Percentiles rank a stretch among this genome's conserved stretches.
These are phyloP conservation scores for Pseudogymnoascus sp. DNA, from an alignment of 2,329 filamentous ascomycete species.

Conservation along the genomic window DNA sequence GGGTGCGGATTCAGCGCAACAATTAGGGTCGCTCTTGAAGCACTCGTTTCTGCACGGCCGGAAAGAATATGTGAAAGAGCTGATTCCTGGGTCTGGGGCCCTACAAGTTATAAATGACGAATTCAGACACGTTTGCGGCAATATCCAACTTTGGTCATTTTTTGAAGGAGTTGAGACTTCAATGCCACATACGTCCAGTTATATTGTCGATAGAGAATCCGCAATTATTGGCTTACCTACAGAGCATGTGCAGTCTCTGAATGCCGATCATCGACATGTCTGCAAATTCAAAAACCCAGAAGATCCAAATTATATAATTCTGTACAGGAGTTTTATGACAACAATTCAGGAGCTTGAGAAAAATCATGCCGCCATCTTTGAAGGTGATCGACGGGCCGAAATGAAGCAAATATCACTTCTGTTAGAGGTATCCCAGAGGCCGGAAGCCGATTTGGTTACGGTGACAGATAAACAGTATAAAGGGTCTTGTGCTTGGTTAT, in stretches of 20 bases:
- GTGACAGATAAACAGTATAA: no score
- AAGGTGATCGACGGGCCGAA: no score
- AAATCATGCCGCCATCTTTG: no score
- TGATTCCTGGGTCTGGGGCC: not conserved
- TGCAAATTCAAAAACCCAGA: constrained; percentile 26
- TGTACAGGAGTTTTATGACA: no score
- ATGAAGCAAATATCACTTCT: no score
- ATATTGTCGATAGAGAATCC: no score
- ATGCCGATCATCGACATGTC: constrained; percentile 27
- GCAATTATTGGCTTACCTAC: no score
- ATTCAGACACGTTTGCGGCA: not conserved
- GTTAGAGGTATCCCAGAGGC: no score
- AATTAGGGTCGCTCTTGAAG: not conserved
- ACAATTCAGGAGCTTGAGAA: no score
- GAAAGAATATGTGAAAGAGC: not conserved
- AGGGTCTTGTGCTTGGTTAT: no score
- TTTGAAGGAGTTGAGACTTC: not conserved
- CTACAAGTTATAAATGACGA: not conserved
- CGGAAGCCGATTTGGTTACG: no score
- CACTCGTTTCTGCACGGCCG: not conserved
- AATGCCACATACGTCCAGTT: no score
- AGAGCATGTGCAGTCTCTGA: constrained; percentile 15
- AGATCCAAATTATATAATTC: constrained; percentile 23
- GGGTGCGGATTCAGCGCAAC: not conserved
- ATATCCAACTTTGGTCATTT: not conserved